Conservation (phyloP, 225 moss, liverwort and hornwort species). For the Pseudoscleropodium purum region DNA sequence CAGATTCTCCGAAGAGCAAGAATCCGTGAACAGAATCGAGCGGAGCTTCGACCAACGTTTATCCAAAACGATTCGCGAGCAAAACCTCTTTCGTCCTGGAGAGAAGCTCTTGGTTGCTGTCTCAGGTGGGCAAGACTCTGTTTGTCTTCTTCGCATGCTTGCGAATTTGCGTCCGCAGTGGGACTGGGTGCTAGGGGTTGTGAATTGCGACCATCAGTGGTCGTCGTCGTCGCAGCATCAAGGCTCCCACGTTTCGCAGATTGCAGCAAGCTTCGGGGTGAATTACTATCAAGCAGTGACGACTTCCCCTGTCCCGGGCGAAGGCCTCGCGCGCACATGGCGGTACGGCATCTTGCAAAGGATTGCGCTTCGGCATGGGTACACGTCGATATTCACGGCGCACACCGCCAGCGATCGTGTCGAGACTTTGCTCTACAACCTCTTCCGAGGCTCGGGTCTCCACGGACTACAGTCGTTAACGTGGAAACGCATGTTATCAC, state of each 20-base stretch:
- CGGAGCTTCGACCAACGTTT: conserved; percentile 17
- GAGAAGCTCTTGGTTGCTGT: conserved; percentile 68
- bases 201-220: conserved; percentile 86
- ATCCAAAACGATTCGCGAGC: conserved; percentile 35
- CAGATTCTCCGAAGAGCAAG: not conserved
- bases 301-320: conserved; percentile 47
- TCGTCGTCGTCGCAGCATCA: conserved; percentile 58
- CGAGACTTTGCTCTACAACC: conserved; percentile 77
- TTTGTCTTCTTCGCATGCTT: conserved; percentile 56
- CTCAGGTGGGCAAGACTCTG: conserved; percentile 91
- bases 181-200: conserved; percentile 64
- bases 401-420: conserved; percentile 90
- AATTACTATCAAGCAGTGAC: conserved; percentile 74
- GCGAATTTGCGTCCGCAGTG: conserved; percentile 36
- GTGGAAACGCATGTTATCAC: conserved; percentile 54
- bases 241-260: conserved; percentile 62
- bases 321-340: conserved; percentile 72
- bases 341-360: conserved; percentile 67
- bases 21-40: not conserved
- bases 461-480: conserved; percentile 77
- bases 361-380: conserved; percentile 64
- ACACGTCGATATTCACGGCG: conserved; percentile 60
- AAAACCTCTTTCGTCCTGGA: conserved; percentile 44
- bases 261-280: conserved; percentile 42
- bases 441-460: conserved; percentile 75